Evolutionary conservation across 306 rosid species (phyloP).

Genomic region (Lathyrus sativus): DNA sequence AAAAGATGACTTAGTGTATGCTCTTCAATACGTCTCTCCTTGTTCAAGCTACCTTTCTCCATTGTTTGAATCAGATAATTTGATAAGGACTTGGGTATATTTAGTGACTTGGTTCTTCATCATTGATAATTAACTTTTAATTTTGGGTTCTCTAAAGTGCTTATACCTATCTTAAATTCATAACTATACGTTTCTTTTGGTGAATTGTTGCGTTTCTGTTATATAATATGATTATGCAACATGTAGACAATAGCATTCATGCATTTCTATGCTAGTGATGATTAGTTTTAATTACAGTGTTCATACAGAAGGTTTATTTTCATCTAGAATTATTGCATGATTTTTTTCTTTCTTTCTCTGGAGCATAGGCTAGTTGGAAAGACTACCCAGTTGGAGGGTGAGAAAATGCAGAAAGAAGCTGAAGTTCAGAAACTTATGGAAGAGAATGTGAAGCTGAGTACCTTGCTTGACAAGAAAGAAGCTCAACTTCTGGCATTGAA

Average conservation of each 20-base stretch:
- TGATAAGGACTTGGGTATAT: neutral
- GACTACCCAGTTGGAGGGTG: conserved; percentile 94
- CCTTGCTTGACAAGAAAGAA: conserved; percentile 98
- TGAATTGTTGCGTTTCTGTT: neutral
- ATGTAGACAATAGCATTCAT: neutral
- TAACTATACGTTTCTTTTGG: neutral
- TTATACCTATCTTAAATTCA: neutral
- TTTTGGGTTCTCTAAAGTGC: neutral
- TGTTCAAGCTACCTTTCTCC: conserved; percentile 8
- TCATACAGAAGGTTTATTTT: neutral
- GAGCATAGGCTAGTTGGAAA: conserved; percentile 88
- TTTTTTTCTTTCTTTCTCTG: conserved; percentile 22
- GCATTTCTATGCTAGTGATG: neutral
- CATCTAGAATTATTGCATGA: conserved; percentile 9
- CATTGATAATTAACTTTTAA: no score
- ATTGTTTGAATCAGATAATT: neutral
- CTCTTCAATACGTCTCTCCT: neutral
- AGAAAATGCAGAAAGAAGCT: conserved; percentile 89
- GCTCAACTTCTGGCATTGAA: conserved; percentile 97
- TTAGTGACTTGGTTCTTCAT: no score
- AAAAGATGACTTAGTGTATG: conserved; percentile 7
- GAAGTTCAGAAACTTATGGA: conserved; percentile 98
- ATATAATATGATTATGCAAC: conserved; percentile 9
- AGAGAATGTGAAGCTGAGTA: conserved; percentile 85
- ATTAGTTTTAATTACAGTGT: conserved; percentile 6